A percentile compares a stretch with the other conserved stretches of the same genome.
Conservation (phyloP, 1,284 basidiomycete genomes). For the Erythrobasidium hasegawianum region DNA sequence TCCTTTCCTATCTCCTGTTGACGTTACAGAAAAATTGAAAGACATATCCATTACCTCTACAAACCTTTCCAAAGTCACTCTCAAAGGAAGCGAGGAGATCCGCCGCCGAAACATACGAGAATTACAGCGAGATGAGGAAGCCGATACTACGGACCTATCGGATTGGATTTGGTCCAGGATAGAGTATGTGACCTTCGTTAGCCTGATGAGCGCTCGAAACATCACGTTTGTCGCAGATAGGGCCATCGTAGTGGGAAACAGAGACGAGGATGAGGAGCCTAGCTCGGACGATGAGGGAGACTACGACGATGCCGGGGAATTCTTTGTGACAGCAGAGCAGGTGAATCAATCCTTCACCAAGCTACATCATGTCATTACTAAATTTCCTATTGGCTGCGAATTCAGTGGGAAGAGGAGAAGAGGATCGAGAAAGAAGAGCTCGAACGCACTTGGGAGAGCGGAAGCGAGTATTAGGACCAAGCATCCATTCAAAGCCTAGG, state of each 20-base stretch:
- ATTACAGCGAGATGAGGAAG: neutral
- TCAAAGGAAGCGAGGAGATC: constrained; percentile 29
- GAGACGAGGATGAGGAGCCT: constrained; percentile 11
- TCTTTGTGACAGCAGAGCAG: constrained; percentile 30
- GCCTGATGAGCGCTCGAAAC: constrained; percentile 2
- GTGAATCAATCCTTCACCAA: too few relatives aligned
- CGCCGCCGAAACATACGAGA: constrained; percentile 22
- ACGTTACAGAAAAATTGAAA: neutral
- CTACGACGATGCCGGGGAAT: constrained; percentile 20
- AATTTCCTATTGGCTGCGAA: too few relatives aligned
- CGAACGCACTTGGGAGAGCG: constrained; percentile 53
- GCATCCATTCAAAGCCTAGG: too few relatives aligned
- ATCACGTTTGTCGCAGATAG: constrained; percentile 19
- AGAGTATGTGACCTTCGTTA: constrained; percentile 23
- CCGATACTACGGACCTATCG: constrained; percentile 3
- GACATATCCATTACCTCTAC: neutral
- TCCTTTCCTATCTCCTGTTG: constrained; percentile 6
- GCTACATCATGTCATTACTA: too few relatives aligned
- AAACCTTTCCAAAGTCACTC: neutral
- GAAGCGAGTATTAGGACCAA: constrained; percentile 27
- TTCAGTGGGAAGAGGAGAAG: constrained; percentile 48
- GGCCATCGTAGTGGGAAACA: constrained; percentile 17
- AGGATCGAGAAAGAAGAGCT: constrained; percentile 50
- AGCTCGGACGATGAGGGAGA: constrained; percentile 3
- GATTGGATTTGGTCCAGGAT: constrained; percentile 23